Evolutionary conservation across 2,329 filamentous ascomycete species (phyloP), one percentile per base, ranked within the genome.

Genomic region (Gyromitra esculenta): DNA sequence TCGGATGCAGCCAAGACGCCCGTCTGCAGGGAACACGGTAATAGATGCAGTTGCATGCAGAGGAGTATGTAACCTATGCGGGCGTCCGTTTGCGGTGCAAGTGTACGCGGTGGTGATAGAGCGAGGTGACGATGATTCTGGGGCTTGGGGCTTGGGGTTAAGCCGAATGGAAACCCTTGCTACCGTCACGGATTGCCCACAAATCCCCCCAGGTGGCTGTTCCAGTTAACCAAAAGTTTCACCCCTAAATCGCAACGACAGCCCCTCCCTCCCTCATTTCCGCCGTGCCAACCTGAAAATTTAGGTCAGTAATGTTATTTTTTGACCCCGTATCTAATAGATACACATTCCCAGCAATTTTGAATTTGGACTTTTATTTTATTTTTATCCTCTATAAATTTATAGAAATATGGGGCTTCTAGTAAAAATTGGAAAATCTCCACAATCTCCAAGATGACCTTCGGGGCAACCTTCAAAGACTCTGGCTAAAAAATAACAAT

Each of bases 181-280:
- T 74, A 5, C 75, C 48, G 75, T 77, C 71, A 77, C 71, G 62
- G 64, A 48, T 41, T 50, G 62, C 75, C 75, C 75, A 77, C 75
- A 77, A 65, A 71, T 54, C 48, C 39, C 25, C 45, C 25, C 13
- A 31, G 25, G 25, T 31, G 25, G 25, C 35, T 31, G 15, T n/a
- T 3, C 25, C 48, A 64, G 39, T 64, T 13, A 37, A 65, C 71
- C 65, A 70, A 75, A 62, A 52, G n/a, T 65, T 65, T 18, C 39
- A 31, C 4, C 35, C 25, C 31, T 37, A 25, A 35, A 54, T 9
- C 57, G 43, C 35, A 77, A 60, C 60, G 41, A 41, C 21, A 48
- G 62, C 25, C 25, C 25, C 25, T 31, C 25, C 25, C 25, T 62
- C 50, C 37, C 45, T 13, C 25, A 70, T 60, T 65, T 65, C 48